Conservation (phyloP, 768 basidiomycete genomes). For the Filobasidium wieringae region DNA sequence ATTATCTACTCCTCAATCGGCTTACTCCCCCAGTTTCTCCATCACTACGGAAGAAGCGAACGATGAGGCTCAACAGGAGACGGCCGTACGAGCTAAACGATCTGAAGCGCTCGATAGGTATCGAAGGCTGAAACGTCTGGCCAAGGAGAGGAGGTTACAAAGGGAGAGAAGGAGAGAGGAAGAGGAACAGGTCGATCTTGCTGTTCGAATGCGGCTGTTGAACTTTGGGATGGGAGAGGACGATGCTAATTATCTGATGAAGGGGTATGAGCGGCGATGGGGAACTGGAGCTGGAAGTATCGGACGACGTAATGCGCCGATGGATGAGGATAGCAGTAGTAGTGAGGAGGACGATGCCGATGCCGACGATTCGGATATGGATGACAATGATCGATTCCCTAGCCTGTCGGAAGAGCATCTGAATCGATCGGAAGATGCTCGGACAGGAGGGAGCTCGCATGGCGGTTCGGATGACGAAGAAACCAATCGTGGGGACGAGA, state of each 20-base stretch:
- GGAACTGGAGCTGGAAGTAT: too few species aligned
- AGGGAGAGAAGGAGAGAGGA: constrained; percentile 1
- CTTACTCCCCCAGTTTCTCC: background rate
- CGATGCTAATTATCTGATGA: constrained; percentile 6
- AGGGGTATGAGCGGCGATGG: constrained; percentile 3
- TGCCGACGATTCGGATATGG: constrained; percentile 41
- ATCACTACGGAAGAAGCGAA: background rate
- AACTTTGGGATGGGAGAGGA: constrained; percentile 6
- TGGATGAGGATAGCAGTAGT: constrained; percentile 50
- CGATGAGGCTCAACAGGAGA: background rate
- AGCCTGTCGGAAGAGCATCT: constrained; percentile 25
- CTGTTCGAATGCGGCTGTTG: background rate
- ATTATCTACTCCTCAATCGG: background rate
- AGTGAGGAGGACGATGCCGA: constrained; percentile 17
- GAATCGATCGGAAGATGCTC: constrained; percentile 1
- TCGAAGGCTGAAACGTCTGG: background rate
- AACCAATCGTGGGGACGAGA: background rate
- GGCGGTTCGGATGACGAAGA: constrained; percentile 22
- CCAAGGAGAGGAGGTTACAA: constrained; percentile 1
- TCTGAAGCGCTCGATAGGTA: background rate
- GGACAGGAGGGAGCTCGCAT: background rate
- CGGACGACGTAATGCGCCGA: too few species aligned
- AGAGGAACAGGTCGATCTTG: constrained; percentile 4
- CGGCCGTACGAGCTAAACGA: background rate
- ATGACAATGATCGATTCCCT: constrained; percentile 45